Evolutionary conservation across 345 rosid genomes (phyloP).

Genomic region (Eucalyptus cloeziana): DNA sequence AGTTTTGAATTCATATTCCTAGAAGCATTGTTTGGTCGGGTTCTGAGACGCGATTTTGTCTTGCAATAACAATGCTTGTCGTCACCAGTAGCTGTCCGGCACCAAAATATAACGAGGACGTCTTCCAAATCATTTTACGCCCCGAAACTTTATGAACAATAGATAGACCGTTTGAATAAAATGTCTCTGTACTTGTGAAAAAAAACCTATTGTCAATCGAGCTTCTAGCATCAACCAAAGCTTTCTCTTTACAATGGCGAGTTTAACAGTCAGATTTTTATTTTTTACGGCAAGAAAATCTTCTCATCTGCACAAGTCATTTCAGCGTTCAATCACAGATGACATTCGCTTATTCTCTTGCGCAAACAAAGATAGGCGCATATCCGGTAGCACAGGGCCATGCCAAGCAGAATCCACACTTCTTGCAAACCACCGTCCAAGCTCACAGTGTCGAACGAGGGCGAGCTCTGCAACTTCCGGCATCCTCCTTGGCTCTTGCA

Average conservation of each 20-base stretch:
- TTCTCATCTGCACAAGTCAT: not conserved
- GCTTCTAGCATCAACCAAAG: not conserved
- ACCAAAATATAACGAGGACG: not conserved
- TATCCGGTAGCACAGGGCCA: conserved; percentile 65
- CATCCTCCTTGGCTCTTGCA: conserved; percentile 73
- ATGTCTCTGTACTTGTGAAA: not conserved
- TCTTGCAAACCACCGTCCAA: conserved; percentile 74
- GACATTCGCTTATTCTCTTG: conserved; percentile 41
- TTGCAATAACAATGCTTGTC: not conserved
- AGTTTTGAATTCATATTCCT: not conserved
- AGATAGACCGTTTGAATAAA: not conserved
- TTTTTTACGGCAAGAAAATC: not conserved
- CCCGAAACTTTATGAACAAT: not conserved
- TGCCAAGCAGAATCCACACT: conserved; percentile 77
- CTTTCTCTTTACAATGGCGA: not conserved
- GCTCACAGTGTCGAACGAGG: conserved; percentile 67
- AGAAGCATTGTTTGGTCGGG: not conserved
- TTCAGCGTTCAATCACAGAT: conserved; percentile 22
- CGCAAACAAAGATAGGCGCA: conserved; percentile 67
- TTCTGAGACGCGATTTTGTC: not conserved
- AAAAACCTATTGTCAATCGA: not conserved
- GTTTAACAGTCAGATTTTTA: not conserved
- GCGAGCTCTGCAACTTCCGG: conserved; percentile 59
- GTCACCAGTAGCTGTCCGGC: not conserved
- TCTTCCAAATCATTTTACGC: not conserved